A percentile compares a stretch with the other conserved stretches of the same genome.
These are phyloP conservation scores for Escovopsis sp. DNA, from an alignment of 2,329 filamentous ascomycete species.

Conservation along the genomic window DNA sequence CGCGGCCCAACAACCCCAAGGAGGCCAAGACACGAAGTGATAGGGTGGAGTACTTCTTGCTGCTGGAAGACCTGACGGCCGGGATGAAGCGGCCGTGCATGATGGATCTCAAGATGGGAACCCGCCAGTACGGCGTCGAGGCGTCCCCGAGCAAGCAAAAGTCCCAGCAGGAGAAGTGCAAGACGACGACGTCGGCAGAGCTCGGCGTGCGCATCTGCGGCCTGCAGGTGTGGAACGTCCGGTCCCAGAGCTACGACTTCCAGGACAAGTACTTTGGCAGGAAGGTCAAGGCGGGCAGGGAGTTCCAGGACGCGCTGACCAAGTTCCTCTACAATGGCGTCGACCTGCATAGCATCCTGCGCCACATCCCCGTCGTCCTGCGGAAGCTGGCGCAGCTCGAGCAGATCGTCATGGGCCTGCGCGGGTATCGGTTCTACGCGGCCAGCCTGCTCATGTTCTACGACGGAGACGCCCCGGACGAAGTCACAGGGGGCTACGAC, in stretches of 20 bases:
- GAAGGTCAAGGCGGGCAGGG: slow-evolving; percentile 67
- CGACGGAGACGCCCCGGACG: slow-evolving; percentile 57
- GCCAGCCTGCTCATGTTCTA: slow-evolving; percentile 93
- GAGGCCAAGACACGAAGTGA: slow-evolving; percentile 52
- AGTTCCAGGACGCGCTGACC: slow-evolving; percentile 79
- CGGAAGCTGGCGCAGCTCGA: slow-evolving; percentile 75
- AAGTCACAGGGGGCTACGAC: slow-evolving; percentile 28
- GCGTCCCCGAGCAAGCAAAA: slow-evolving; percentile 82
- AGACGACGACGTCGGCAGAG: slow-evolving; percentile 77
- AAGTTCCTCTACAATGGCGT: slow-evolving; percentile 85
- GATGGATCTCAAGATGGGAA: slow-evolving; percentile 97
- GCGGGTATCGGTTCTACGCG: slow-evolving; percentile 87
- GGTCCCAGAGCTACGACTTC: slow-evolving; percentile 75
- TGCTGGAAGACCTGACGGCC: slow-evolving; percentile 87
- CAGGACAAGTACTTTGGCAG: slow-evolving; percentile 97
- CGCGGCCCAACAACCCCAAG: slow-evolving; percentile 58
- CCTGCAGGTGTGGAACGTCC: slow-evolving; percentile 88
- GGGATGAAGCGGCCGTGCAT: slow-evolving; percentile 96
- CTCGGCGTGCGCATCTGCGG: slow-evolving; percentile 90
- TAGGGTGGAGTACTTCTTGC: slow-evolving; percentile 80
- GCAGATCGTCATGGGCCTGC: slow-evolving; percentile 62
- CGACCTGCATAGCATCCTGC: slow-evolving; percentile 62
- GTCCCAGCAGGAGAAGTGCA: slow-evolving; percentile 86
- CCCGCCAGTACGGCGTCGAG: slow-evolving; percentile 88
- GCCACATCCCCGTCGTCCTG: slow-evolving; percentile 77